Evolutionary conservation across 768 basidiomycete genomes (phyloP), one percentile per base, ranked within the genome.

Genomic region (Psilocybe azurescens): DNA sequence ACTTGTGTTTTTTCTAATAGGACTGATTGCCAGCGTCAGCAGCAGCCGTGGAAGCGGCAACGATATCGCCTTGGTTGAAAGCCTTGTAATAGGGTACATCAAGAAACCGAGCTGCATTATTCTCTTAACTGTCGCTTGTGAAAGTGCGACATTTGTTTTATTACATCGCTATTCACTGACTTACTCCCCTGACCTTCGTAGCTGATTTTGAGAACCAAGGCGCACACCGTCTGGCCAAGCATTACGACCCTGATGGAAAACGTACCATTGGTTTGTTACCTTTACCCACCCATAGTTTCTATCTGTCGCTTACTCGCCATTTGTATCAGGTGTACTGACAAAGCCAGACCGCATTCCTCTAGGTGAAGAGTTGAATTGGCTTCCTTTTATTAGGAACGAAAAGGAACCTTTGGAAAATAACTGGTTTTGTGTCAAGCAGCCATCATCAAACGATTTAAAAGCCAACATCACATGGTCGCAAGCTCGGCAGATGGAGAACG

Each of bases 131-230:
- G 36, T 36, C 38, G 28, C 32, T 16, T 62, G 64, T 44, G 63
- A 65, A 48, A 61, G 64, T 62, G 33, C 16, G 44, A 39, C 41
- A 9, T 29, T 8, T 52, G 49, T 16, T 56, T 28, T 44, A 11
- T 13, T 51, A 10, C 20, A 28, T 56, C 24, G n/a, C 5, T 30
- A 24, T 38, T 24, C 8, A 39, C 33, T 18, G 10, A 0, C 47
- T 63, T 38, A 29, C 16, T 39, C 36, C 36, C 32, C 20, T 33
- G 11, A 11, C 1, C 11, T 32, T 30, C 20, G 9, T 36, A 93
- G 92, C 90, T 50, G 91, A 94, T 61, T 90, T 90, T n/a, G 89
- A 93, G 65, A 94, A 91, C 39, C 90, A 94, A 70, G 88, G 87
- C 0, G 91, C 90, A 0, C 86, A 89, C 60, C 76, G 83, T 20